Percentiles rank a stretch among this genome's conserved stretches.
Evolutionary conservation across 2,329 filamentous ascomycete species (phyloP).

Genomic region (Diaporthe sp.): DNA sequence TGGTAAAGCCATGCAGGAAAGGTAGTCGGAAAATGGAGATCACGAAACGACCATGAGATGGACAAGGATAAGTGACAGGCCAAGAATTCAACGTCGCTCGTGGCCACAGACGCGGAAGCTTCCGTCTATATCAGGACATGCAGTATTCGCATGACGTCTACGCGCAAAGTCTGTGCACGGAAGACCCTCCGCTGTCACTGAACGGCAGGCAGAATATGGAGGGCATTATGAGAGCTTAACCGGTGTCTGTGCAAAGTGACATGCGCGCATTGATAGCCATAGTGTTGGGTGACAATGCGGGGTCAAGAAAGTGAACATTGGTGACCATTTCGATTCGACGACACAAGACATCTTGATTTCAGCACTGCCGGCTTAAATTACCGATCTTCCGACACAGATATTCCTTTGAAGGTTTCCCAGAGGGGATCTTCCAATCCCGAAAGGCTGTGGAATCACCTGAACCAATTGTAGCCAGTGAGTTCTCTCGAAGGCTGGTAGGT

Average conservation of each 20-base stretch:
- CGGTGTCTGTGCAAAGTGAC: slow-evolving; percentile 16
- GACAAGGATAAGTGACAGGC: background rate
- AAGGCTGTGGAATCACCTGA: background rate
- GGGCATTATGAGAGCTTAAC: background rate
- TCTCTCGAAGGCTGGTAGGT: fast-evolving
- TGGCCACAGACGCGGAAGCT: background rate
- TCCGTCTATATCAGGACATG: background rate
- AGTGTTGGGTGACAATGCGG: slow-evolving; percentile 14
- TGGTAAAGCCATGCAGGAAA: background rate
- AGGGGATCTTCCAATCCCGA: too few species aligned
- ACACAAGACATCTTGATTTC: background rate
- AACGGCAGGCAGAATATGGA: background rate
- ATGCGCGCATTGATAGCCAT: slow-evolving; percentile 8
- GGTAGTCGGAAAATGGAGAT: too few species aligned
- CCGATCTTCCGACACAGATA: background rate
- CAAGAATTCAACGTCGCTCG: background rate
- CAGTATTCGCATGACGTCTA: background rate
- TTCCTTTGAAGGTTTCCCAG: background rate
- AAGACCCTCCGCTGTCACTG: background rate
- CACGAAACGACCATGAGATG: background rate
- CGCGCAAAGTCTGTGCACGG: background rate
- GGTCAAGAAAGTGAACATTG: background rate
- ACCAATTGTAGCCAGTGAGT: background rate
- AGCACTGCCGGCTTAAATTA: background rate
- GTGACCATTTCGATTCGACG: background rate